Evolutionary conservation across 1,284 basidiomycete genomes (phyloP).

Genomic region (Malassezia pachydermatis): DNA sequence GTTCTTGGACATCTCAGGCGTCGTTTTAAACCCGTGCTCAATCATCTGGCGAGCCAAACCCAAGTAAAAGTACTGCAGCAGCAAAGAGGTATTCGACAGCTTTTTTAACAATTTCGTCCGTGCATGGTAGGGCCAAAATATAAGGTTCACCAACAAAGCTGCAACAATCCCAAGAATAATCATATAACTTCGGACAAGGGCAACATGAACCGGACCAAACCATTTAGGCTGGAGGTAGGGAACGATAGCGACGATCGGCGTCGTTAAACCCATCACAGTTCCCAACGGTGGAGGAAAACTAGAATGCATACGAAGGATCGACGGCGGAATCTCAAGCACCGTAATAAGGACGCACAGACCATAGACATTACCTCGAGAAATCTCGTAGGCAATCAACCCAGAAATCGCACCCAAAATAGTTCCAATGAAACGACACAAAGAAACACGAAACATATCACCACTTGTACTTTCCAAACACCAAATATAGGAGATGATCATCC

Average conservation of each 20-base stretch:
- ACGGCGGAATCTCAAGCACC: conserved; percentile 46
- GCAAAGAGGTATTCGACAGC: conserved; percentile 21
- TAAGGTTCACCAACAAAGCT: conserved; percentile 33
- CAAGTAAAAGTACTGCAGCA: conserved; percentile 34
- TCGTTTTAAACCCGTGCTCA: conserved; percentile 19
- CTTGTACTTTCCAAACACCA: conserved; percentile 52
- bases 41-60: conserved; percentile 38
- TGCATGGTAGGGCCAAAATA: conserved; percentile 42
- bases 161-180: conserved; percentile 39
- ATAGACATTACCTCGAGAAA: conserved; percentile 50
- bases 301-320: conserved; percentile 45
- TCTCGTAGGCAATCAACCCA: conserved; percentile 49
- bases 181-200: conserved; percentile 34
- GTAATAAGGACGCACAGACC: conserved; percentile 50
- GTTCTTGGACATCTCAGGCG: conserved; percentile 18
- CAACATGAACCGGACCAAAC: conserved; percentile 15
- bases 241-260: conserved; percentile 48
- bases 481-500: conserved; percentile 48
- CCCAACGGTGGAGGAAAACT: conserved; percentile 48
- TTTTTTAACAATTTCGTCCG: conserved; percentile 28
- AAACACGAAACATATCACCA: conserved; percentile 51
- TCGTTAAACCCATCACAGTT: conserved; percentile 48
- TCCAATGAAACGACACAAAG: conserved; percentile 50
- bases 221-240: conserved; percentile 39
- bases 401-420: conserved; percentile 50